Conservation (phyloP, 2,329 filamentous ascomycete genomes). For the Colletotrichum nymphaeae region DNA sequence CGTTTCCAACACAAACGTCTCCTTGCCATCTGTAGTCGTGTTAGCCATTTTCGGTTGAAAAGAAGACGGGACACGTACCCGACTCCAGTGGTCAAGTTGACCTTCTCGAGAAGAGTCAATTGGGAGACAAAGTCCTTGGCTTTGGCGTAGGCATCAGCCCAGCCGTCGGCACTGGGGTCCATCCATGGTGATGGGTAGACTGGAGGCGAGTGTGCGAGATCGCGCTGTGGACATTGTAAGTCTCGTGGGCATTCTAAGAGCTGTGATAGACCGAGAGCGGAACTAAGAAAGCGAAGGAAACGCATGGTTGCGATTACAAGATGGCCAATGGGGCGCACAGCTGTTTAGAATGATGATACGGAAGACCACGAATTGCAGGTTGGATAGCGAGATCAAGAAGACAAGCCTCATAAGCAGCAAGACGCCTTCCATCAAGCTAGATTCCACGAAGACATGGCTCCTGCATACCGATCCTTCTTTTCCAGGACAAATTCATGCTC, state of each 20-base stretch:
- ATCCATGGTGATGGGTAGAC: slow-evolving; percentile 91
- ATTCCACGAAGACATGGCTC: neutral
- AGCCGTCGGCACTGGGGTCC: slow-evolving; percentile 76
- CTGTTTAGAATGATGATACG: neutral
- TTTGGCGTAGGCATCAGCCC: slow-evolving; percentile 80
- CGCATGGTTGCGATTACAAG: neutral
- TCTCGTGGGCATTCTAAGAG: neutral
- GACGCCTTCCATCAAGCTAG: neutral
- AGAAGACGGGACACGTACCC: slow-evolving; percentile 66
- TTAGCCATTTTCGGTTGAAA: slow-evolving; percentile 38
- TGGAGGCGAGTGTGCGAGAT: slow-evolving; percentile 61
- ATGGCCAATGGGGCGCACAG: neutral
- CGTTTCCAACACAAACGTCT: slow-evolving; percentile 83
- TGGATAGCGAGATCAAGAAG: neutral
- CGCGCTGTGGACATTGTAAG: slow-evolving; percentile 20
- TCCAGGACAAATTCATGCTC: neutral
- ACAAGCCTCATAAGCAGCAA: neutral
- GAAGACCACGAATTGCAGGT: neutral
- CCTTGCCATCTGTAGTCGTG: slow-evolving; percentile 67
- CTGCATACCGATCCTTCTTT: neutral
- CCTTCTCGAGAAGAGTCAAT: slow-evolving; percentile 87
- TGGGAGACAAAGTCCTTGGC: slow-evolving; percentile 85
- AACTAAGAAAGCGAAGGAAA: neutral
- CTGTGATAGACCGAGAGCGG: neutral
- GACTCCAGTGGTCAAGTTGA: slow-evolving; percentile 92